Evolutionary conservation across 331 rosid species (phyloP), one percentile per base, ranked within the genome.

Genomic region (Saraca asoca): DNA sequence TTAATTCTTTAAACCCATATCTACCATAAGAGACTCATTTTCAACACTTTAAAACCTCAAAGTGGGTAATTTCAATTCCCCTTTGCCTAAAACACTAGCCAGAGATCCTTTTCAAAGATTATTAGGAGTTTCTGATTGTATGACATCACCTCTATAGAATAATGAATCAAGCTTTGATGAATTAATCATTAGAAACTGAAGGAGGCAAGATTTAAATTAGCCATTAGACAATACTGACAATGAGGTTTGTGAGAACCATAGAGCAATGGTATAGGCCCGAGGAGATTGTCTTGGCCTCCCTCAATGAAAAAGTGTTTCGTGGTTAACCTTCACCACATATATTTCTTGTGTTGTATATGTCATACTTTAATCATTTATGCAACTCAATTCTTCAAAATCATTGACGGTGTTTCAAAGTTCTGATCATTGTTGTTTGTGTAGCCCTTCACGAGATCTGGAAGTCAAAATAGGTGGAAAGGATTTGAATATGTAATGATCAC

Each of bases 11-110:
- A 96, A 90, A 83, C 97, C 98, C 73, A 94, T 94, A 97, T 88
- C 90, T 51, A 97, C 98, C 29, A 94, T 88, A 87, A 85, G 97
- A 76, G 98, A 93, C 72, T 93, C 96, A 7, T 90, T 94, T 77
- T 85, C 97, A 39, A 75, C 97, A 12, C 95, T 94, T 51, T 92
- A 94, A 52, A 80, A 90, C 72, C 83, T 94, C 65, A 83, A 95
- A 80, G 97, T 90, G 8, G 90, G 89, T 49, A 74, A 81, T 62
- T 73, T 79, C 48, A 79, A 79, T 59, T 67, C 86, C 20, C 50
- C 87, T 1, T 45, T 76, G 38, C 83, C 84, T 1, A 46, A 64
- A 17, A 85, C 95, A 29, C 98, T 88, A 1, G 81, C 88, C 7
- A 74, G 80, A 39, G 90, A 87, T 68, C 66, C 80, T 55, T 86